These are phyloP conservation scores for Rhizoctonia solani DNA, from an alignment of 1,284 basidiomycete genomes.

Conservation along the genomic window DNA sequence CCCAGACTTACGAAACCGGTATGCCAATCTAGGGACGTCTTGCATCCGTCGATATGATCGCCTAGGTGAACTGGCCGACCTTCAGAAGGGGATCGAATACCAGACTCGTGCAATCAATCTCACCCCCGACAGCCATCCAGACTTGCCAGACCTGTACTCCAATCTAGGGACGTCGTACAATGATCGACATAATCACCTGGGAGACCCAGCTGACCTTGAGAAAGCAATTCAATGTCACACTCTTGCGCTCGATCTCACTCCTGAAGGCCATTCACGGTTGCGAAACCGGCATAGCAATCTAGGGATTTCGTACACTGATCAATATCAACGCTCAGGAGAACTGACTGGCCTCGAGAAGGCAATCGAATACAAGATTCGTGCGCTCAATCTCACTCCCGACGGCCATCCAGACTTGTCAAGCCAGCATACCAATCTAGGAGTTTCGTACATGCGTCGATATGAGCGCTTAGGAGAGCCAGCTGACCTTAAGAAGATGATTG, in stretches of 20 bases:
- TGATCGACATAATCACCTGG: not conserved
- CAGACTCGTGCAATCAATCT: not conserved
- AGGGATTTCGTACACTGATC: too few relatives aligned
- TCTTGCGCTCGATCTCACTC: not conserved
- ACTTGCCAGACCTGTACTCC: not conserved
- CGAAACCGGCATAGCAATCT: not conserved
- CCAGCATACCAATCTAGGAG: not conserved
- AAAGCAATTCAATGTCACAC: not conserved
- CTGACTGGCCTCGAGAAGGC: not conserved
- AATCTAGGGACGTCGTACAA: not conserved
- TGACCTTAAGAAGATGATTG: constrained; percentile 13
- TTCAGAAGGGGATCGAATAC: not conserved
- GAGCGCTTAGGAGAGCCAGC: not conserved
- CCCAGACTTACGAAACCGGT: not conserved
- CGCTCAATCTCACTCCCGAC: not conserved
- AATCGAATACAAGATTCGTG: not conserved
- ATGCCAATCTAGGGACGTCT: not conserved
- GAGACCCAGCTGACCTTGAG: not conserved
- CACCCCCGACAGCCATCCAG: not conserved
- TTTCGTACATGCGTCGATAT: not conserved
- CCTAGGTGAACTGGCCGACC: not conserved
- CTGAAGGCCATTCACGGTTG: not conserved
- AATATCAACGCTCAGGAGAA: not conserved
- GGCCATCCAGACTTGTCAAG: not conserved
- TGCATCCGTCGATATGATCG: not conserved